A percentile compares a stretch with the other conserved stretches of the same genome.
Evolutionary conservation across 1,284 basidiomycete genomes (phyloP).

Genomic region (Exobasidium cylindrosporum): DNA sequence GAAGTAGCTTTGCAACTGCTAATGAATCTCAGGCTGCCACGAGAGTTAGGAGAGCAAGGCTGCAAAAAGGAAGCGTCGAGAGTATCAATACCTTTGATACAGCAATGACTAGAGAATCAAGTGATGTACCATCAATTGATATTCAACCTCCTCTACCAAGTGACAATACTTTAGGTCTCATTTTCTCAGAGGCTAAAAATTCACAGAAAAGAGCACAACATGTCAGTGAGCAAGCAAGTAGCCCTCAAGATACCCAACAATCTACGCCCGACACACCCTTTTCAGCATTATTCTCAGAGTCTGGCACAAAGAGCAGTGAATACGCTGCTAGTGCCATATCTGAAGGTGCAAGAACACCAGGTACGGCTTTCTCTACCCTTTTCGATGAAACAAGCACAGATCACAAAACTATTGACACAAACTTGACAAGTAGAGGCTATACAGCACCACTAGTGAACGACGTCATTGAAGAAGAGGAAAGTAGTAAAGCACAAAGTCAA

Average conservation of each 20-base stretch:
- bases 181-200: no score
- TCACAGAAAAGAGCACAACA: neutral
- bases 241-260: neutral
- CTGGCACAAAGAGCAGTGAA: slow-evolving; percentile 15
- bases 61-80: slow-evolving; percentile 12
- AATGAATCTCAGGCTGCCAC: slow-evolving; percentile 15
- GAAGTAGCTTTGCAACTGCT: slow-evolving; percentile 9
- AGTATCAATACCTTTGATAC: neutral
- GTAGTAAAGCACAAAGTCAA: neutral
- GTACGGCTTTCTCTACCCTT: slow-evolving; percentile 5
- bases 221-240: neutral
- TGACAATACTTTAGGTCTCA: slow-evolving; percentile 19
- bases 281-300: slow-evolving; percentile 35
- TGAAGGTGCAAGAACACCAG: neutral
- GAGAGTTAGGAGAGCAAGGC: slow-evolving; percentile 1
- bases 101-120: slow-evolving; percentile 10
- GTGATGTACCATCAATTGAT: neutral
- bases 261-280: slow-evolving; percentile 34
- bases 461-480: neutral
- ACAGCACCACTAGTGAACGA: neutral
- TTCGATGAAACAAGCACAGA: neutral
- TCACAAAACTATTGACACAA: neutral
- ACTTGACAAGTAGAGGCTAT: neutral
- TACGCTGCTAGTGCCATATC: neutral
- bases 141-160: slow-evolving; percentile 22